phyloP scores from a whole-genome alignment of 805 yeast species.

The Monosporozyma solicola region DNA sequence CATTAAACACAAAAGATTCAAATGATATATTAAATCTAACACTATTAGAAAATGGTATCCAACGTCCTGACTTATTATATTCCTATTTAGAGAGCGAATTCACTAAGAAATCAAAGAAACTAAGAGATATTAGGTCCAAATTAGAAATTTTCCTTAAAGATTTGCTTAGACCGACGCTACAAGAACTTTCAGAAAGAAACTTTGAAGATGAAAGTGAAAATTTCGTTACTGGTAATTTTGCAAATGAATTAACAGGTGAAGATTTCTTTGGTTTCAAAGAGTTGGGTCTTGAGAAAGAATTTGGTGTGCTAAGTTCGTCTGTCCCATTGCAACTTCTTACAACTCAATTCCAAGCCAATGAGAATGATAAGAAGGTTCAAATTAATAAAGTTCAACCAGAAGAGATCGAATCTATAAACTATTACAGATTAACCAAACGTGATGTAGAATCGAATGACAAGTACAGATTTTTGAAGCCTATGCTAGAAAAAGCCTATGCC shows the following conservation, averaged over 20 bases:
- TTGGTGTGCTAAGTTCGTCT: conserved; percentile 71
- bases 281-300: conserved; percentile 86
- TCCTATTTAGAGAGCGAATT: conserved; percentile 67
- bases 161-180: conserved; percentile 67
- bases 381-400: conserved; percentile 50
- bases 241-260: conserved; percentile 80
- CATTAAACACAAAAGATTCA: conserved; percentile 27
- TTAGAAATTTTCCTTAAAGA: conserved; percentile 68
- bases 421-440: conserved; percentile 43
- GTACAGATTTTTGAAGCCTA: conserved; percentile 49
- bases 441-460: conserved; percentile 40
- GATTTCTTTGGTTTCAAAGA: conserved; percentile 97
- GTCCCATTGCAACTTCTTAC: conserved; percentile 78
- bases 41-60: conserved; percentile 78
- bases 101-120: conserved; percentile 55
- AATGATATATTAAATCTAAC: conserved; percentile 49
- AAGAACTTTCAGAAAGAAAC: conserved; percentile 64
- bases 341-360: conserved; percentile 50
- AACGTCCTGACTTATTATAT: conserved; percentile 66
- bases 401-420: conserved; percentile 51
- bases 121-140: conserved; percentile 58
- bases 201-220: conserved; percentile 90
- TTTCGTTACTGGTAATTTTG: conserved; percentile 89
- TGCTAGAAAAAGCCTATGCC: conserved; percentile 35
- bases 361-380: conserved; percentile 48